Evolutionary conservation across 179 eudicot species (phyloP).

Genomic region (Patellifolia procumbens): DNA sequence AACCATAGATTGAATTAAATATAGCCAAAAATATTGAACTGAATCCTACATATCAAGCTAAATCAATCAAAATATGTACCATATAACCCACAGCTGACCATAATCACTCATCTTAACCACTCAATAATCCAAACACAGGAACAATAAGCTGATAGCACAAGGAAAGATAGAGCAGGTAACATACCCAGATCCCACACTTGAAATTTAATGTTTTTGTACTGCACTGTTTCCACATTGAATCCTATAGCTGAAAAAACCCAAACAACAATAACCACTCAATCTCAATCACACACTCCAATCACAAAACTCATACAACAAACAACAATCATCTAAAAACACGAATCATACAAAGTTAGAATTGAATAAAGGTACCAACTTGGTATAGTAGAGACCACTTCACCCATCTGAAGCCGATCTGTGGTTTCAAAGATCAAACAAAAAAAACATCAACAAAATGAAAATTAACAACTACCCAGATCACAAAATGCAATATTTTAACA

Average conservation of each 20-base stretch:
- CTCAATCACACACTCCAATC: slow-evolving; percentile 5
- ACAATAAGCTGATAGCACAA: neutral
- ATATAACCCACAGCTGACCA: neutral
- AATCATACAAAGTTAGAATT: slow-evolving; percentile 27
- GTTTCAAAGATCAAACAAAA: slow-evolving; percentile 25
- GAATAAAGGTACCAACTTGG: slow-evolving; percentile 89
- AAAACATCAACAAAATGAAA: slow-evolving; percentile 20
- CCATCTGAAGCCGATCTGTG: slow-evolving; percentile 99
- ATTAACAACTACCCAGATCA: slow-evolving; percentile 31
- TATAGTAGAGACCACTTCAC: slow-evolving; percentile 98
- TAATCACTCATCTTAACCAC: slow-evolving; percentile 11
- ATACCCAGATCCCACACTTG: slow-evolving; percentile 99
- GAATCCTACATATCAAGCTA: neutral
- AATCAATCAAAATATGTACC: neutral
- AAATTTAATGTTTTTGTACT: slow-evolving; percentile 95
- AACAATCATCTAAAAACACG: slow-evolving; percentile 1
- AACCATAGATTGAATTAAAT: slow-evolving; percentile 1
- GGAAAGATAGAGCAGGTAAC: slow-evolving; percentile 11
- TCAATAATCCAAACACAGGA: slow-evolving; percentile 6
- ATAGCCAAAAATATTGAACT: neutral
- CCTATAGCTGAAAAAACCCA: slow-evolving; percentile 83
- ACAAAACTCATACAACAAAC: neutral
- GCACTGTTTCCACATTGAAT: slow-evolving; percentile 99
- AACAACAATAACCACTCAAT: slow-evolving; percentile 10
- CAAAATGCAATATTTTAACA: slow-evolving; percentile 13